Evolutionary conservation across 148 eudicot genomes (phyloP).

Genomic region (Euryodendron excelsum): DNA sequence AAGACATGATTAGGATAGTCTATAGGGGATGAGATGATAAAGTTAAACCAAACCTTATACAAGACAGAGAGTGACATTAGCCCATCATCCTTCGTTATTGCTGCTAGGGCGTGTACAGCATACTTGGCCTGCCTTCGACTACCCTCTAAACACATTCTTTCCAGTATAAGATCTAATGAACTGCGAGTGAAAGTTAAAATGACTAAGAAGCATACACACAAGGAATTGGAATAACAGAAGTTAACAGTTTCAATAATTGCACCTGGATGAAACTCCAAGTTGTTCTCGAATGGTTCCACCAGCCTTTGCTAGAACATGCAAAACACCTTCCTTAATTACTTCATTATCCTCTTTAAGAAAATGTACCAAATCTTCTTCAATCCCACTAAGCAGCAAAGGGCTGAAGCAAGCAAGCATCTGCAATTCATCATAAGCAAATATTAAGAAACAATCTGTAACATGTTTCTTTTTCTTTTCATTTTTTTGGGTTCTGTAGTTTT

Average conservation of each 20-base stretch:
- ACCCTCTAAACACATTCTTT: slow-evolving; percentile 90
- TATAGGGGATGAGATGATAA: background rate
- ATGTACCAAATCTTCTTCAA: slow-evolving; percentile 74
- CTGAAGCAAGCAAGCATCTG: slow-evolving; percentile 90
- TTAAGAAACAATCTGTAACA: background rate
- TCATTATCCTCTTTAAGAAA: slow-evolving; percentile 88
- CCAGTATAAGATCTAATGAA: slow-evolving; percentile 87
- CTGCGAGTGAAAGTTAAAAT: slow-evolving; percentile 43
- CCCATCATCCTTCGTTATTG: slow-evolving; percentile 95
- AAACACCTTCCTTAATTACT: slow-evolving; percentile 83
- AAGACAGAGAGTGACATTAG: slow-evolving; percentile 90
- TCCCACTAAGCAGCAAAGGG: slow-evolving; percentile 74
- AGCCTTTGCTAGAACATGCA: slow-evolving; percentile 93
- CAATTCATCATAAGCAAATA: slow-evolving; percentile 15
- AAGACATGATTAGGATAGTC: background rate
- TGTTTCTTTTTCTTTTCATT: background rate
- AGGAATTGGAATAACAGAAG: background rate
- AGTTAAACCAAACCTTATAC: slow-evolving; percentile 60
- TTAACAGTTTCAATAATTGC: slow-evolving; percentile 13
- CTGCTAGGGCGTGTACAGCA: slow-evolving; percentile 97
- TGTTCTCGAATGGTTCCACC: slow-evolving; percentile 93
- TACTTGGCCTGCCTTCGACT: slow-evolving; percentile 95
- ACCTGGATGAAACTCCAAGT: slow-evolving; percentile 88
- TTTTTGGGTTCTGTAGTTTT: background rate
- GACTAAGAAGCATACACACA: slow-evolving; percentile 4